Percentiles rank a stretch among this genome's conserved stretches.
Conservation (phyloP, 331 rosid species). For the Spiraea crenata region DNA sequence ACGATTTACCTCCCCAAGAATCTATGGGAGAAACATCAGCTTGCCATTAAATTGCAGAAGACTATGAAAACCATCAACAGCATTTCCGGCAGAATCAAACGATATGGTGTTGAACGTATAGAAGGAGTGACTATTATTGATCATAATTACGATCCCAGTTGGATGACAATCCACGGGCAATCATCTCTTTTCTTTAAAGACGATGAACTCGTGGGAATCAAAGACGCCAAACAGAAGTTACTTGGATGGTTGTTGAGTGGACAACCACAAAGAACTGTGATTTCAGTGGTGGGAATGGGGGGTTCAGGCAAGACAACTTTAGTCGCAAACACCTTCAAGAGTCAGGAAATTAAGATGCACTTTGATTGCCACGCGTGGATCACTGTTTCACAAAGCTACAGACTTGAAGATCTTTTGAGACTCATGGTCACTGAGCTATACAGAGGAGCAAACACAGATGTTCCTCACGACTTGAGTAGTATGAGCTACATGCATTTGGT, state of each 20-base stretch:
- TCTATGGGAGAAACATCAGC: background rate
- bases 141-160: background rate
- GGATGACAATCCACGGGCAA: background rate
- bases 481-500: slow-evolving; percentile 8
- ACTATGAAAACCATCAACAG: background rate
- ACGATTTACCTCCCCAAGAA: background rate
- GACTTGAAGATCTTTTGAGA: slow-evolving; percentile 1
- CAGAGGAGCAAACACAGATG: background rate
- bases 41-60: slow-evolving; percentile 9
- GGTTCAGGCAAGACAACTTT: slow-evolving; percentile 22
- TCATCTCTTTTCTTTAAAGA: slow-evolving; percentile 16
- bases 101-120: background rate
- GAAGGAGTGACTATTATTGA: background rate
- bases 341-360: slow-evolving; percentile 3
- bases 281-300: slow-evolving; percentile 22
- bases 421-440: slow-evolving; percentile 11
- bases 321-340: slow-evolving; percentile 13
- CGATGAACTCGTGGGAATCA: slow-evolving; percentile 22
- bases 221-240: background rate
- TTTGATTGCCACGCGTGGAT: slow-evolving; percentile 22
- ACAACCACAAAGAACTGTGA: background rate
- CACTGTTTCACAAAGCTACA: slow-evolving; percentile 27
- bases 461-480: slow-evolving; percentile 14
- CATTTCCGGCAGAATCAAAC: slow-evolving; percentile 1
- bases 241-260: slow-evolving; percentile 2